Conservation (phyloP, 2,329 filamentous ascomycete genomes). For the Fusarium anthophilum region DNA sequence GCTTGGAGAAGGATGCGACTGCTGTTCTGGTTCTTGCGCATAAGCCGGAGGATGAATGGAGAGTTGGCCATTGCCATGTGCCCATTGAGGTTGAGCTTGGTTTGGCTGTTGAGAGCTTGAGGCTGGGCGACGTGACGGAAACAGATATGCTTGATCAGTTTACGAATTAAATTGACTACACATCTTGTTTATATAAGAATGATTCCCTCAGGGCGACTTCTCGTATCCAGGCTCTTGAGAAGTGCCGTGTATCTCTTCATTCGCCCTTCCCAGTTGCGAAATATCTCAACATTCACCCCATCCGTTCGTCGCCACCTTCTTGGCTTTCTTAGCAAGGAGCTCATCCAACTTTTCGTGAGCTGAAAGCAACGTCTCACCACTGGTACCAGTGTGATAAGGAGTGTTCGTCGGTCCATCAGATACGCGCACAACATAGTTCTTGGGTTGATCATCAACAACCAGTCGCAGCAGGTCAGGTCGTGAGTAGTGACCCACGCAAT, state of each 20-base stretch:
- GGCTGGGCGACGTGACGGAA: background rate
- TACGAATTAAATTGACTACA: background rate
- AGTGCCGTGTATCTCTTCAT: background rate
- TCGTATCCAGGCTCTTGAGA: background rate
- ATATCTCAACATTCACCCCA: accelerated
- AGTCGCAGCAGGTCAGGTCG: conserved; percentile 52
- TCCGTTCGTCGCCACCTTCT: background rate
- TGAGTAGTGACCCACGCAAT: conserved; percentile 47
- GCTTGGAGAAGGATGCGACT: accelerated
- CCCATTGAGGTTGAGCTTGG: background rate
- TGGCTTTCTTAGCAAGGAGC: accelerated
- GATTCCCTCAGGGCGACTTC: background rate
- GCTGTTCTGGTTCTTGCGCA: background rate
- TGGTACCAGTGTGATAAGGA: background rate
- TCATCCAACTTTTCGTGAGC: background rate
- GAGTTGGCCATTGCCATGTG: background rate
- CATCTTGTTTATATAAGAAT: accelerated
- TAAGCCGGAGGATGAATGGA: background rate
- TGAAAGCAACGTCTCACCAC: background rate
- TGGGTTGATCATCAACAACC: background rate
- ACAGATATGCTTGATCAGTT: background rate
- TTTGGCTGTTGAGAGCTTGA: background rate
- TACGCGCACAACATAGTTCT: background rate
- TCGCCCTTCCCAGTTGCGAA: background rate
- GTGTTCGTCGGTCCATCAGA: background rate